A percentile compares a stretch with the other conserved stretches of the same genome.
These are phyloP conservation scores for Talaromyces funiculosus DNA, from an alignment of 2,329 filamentous ascomycete genomes.

Conservation along the genomic window DNA sequence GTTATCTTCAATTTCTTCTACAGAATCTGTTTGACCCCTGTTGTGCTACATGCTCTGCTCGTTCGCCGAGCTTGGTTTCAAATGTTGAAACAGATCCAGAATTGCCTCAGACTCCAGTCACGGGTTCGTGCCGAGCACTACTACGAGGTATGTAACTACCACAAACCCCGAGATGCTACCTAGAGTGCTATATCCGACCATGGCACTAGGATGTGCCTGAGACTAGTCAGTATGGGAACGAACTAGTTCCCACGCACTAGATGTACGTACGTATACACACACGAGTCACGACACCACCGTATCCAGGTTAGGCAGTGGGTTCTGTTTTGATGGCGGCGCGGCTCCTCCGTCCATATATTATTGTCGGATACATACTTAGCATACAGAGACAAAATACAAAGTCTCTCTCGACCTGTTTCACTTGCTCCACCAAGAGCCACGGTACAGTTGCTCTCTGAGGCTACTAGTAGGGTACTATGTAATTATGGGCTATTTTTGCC, in stretches of 20 bases:
- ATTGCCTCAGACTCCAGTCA: not conserved
- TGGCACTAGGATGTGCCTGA: not conserved
- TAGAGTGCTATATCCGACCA: not conserved
- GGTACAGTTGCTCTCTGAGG: not conserved
- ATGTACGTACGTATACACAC: not conserved
- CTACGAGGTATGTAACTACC: not conserved
- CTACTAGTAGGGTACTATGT: not conserved
- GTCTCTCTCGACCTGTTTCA: not conserved
- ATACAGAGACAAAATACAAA: not conserved
- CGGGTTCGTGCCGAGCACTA: not conserved
- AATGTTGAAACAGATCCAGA: constrained; percentile 2
- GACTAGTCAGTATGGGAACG: not conserved
- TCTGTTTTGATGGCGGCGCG: too few relatives aligned
- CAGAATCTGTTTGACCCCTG: not conserved
- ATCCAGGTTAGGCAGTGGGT: too few relatives aligned
- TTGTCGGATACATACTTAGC: not conserved
- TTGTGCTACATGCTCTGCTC: not conserved
- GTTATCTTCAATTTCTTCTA: not conserved
- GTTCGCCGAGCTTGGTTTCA: not conserved
- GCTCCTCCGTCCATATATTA: not conserved
- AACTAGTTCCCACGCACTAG: too few relatives aligned
- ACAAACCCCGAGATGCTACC: not conserved
- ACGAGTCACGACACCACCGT: too few relatives aligned
- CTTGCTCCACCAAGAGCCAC: constrained; percentile 4
- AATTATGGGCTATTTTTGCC: not conserved